phyloP scores from a whole-genome alignment of 371 early-diverging fungal genomes.

The Mortierella sp. region DNA sequence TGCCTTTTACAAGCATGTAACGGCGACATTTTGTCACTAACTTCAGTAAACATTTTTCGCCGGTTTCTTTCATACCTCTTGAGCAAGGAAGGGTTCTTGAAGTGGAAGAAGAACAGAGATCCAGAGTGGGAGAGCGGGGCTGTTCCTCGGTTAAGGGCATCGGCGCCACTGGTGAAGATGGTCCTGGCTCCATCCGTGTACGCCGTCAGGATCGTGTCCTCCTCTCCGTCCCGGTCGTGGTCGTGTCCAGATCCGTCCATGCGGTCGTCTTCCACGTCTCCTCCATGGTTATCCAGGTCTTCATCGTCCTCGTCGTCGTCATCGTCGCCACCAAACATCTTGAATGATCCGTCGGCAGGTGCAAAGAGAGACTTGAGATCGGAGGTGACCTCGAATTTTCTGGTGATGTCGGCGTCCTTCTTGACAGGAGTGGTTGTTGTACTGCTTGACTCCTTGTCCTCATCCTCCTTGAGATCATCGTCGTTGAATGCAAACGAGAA shows the following conservation, averaged over 20 bases:
- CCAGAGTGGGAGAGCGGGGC: constrained; percentile 43
- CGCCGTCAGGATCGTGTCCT: constrained; percentile 27
- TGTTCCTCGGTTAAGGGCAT: constrained; percentile 20
- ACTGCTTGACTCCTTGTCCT: constrained; percentile 7
- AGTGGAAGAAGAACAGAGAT: constrained; percentile 64
- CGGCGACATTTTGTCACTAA: neutral
- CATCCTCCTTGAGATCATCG: constrained; percentile 23
- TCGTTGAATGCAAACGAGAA: constrained; percentile 48
- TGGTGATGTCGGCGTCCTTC: constrained; percentile 13
- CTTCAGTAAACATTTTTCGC: too few relatives aligned
- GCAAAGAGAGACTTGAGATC: constrained; percentile 72
- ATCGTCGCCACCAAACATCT: constrained; percentile 66
- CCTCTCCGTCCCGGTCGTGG: constrained; percentile 22
- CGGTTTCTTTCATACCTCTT: constrained; percentile 63
- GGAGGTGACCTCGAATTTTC: constrained; percentile 37
- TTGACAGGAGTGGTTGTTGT: neutral
- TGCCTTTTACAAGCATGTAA: too few relatives aligned
- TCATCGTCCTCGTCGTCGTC: constrained; percentile 46
- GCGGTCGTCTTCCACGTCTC: constrained; percentile 43
- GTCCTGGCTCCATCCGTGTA: constrained; percentile 35
- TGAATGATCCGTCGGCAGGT: constrained; percentile 62
- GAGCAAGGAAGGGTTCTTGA: constrained; percentile 53
- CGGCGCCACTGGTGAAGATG: constrained; percentile 29
- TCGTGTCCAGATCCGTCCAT: constrained; percentile 20
- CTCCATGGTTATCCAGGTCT: constrained; percentile 19